These are phyloP conservation scores for Helotiales sp. DNA, from an alignment of 2,329 filamentous ascomycete species.

Conservation along the genomic window DNA sequence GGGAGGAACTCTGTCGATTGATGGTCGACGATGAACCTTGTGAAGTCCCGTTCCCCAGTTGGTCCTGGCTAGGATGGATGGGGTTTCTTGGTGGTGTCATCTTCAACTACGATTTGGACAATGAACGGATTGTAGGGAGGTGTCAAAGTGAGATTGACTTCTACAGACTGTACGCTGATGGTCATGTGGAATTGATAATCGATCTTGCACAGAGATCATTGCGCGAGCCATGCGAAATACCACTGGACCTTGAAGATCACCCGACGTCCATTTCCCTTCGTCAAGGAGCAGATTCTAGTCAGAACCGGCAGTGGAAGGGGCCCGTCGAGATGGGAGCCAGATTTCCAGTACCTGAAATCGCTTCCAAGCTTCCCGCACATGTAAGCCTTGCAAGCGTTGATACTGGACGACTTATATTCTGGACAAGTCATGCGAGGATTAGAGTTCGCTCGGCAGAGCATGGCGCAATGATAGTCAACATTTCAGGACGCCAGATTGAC, in stretches of 20 bases:
- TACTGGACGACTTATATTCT: background rate
- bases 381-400: background rate
- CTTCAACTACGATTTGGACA: background rate
- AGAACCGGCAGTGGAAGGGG: background rate
- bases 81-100: background rate
- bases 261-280: background rate
- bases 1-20: conserved; percentile 7
- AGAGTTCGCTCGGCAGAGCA: background rate
- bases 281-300: background rate
- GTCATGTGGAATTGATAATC: background rate
- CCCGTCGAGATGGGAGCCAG: background rate
- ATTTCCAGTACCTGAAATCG: background rate
- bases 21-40: background rate
- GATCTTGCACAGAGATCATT: background rate
- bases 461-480: background rate
- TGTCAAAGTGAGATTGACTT: conserved; percentile 9
- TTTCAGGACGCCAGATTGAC: background rate
- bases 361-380: background rate
- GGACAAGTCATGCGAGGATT: background rate
- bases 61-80: conserved; percentile 13
- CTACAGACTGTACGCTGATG: background rate
- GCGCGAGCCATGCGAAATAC: background rate
- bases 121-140: background rate
- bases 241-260: background rate
- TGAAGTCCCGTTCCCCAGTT: conserved; percentile 1